Conservation (phyloP, 305 asterid species). For the Caryopteris hybrid region DNA sequence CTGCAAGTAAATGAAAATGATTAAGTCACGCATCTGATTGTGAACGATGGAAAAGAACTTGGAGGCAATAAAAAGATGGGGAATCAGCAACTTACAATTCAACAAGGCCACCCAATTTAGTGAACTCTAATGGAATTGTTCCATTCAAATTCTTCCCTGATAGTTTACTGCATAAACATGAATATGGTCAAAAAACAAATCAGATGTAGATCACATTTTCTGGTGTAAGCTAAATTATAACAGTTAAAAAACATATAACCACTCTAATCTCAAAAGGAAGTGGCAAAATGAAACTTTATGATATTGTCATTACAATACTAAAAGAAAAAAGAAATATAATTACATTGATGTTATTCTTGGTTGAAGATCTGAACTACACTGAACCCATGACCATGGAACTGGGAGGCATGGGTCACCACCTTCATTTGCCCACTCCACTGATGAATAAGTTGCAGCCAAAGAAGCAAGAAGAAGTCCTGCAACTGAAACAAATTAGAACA, state of each 20-base stretch:
- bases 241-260: background rate
- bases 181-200: background rate
- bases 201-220: slow-evolving; percentile 1
- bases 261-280: background rate
- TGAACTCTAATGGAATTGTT: slow-evolving; percentile 54
- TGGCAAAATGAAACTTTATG: background rate
- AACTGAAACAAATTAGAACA: slow-evolving; percentile 23
- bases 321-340: slow-evolving; percentile 14
- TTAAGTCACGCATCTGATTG: background rate
- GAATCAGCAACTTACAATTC: slow-evolving; percentile 18
- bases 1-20: slow-evolving; percentile 40
- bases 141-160: slow-evolving; percentile 76
- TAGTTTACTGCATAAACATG: slow-evolving; percentile 59
- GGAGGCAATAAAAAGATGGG: background rate
- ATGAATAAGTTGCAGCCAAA: slow-evolving; percentile 39
- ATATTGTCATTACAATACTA: background rate
- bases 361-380: slow-evolving; percentile 69
- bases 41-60: background rate
- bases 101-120: slow-evolving; percentile 20
- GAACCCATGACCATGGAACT: slow-evolving; percentile 91
- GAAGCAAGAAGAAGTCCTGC: slow-evolving; percentile 64
- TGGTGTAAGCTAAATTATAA: slow-evolving; percentile 4
- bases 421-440: slow-evolving; percentile 76
- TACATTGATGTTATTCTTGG: slow-evolving; percentile 80
- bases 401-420: slow-evolving; percentile 99